Percentiles rank a stretch among this genome's conserved stretches.
These are phyloP conservation scores for Eurotiales sp. DNA, from an alignment of 2,329 filamentous ascomycete species.

Conservation along the genomic window DNA sequence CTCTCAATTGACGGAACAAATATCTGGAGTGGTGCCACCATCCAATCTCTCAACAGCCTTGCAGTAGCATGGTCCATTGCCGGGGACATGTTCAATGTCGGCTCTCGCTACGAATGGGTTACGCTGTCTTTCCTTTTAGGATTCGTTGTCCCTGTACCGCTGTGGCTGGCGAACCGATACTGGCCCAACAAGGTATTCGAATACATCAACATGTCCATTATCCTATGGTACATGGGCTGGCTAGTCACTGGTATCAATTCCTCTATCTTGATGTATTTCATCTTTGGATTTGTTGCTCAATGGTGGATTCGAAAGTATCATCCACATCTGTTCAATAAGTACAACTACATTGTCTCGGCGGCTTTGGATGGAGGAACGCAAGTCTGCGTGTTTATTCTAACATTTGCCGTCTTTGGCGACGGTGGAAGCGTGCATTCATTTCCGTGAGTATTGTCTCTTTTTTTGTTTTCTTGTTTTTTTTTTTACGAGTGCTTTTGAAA, in stretches of 20 bases:
- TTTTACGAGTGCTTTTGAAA: too few species aligned
- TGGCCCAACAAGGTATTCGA: slow-evolving; percentile 27
- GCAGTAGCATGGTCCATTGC: slow-evolving; percentile 41
- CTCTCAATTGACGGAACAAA: slow-evolving; percentile 41
- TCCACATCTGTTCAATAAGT: slow-evolving; percentile 29
- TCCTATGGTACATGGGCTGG: slow-evolving; percentile 42
- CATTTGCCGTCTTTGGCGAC: slow-evolving; percentile 33
- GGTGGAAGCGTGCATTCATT: slow-evolving; percentile 23
- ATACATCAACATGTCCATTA: slow-evolving; percentile 41
- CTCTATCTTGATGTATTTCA: slow-evolving; percentile 26
- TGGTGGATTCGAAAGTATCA: slow-evolving; percentile 19
- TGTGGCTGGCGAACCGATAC: slow-evolving; percentile 33
- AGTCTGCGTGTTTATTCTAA: slow-evolving; percentile 34
- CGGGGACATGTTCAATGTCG: slow-evolving; percentile 41
- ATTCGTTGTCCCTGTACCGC: slow-evolving; percentile 42
- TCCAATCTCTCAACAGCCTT: slow-evolving; percentile 46
- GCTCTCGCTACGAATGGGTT: slow-evolving; percentile 36
- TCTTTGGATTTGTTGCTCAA: slow-evolving; percentile 20
- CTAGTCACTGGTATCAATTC: slow-evolving; percentile 43
- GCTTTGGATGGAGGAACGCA: slow-evolving; percentile 35
- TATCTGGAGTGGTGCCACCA: slow-evolving; percentile 48
- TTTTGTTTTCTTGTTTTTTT: too few species aligned
- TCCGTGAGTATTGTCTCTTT: slow-evolving; percentile 15
- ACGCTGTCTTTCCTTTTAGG: slow-evolving; percentile 43
- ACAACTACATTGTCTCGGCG: slow-evolving; percentile 34